phyloP scores from a whole-genome alignment of 2,329 filamentous ascomycete species.

The Paraconiothyrium brasiliense region DNA sequence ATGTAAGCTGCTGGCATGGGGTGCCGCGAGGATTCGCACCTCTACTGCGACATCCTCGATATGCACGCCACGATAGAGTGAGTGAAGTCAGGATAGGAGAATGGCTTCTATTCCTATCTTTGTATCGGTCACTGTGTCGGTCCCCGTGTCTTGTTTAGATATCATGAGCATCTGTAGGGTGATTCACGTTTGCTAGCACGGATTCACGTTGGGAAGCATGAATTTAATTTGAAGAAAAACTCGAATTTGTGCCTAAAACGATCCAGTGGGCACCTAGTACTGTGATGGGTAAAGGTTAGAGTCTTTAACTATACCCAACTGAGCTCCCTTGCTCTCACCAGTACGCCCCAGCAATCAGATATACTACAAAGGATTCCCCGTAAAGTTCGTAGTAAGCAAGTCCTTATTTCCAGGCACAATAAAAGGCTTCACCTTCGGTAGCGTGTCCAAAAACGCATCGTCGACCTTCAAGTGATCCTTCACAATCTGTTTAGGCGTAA shows the following conservation, averaged over 20 bases:
- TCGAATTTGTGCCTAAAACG: background rate
- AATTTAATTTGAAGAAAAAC: too few species aligned
- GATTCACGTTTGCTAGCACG: too few species aligned
- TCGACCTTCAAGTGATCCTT: constrained; percentile 41
- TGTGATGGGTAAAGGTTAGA: background rate
- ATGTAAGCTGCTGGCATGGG: too few species aligned
- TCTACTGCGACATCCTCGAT: too few species aligned
- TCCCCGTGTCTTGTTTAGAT: too few species aligned
- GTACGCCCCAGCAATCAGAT: background rate
- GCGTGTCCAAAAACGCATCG: constrained; percentile 35
- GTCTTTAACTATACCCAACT: background rate
- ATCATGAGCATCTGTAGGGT: too few species aligned
- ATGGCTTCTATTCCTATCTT: too few species aligned
- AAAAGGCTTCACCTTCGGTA: constrained; percentile 52
- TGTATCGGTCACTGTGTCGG: too few species aligned
- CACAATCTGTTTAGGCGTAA: constrained; percentile 55
- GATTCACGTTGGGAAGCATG: too few species aligned
- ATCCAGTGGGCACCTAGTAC: background rate
- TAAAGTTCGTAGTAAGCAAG: constrained; percentile 50
- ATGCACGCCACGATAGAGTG: too few species aligned
- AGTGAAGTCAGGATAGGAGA: too few species aligned
- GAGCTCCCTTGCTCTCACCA: background rate
- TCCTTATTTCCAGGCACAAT: constrained; percentile 51
- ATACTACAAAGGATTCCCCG: constrained; percentile 26
- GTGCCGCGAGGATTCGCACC: too few species aligned